Evolutionary conservation across 305 asterid species (phyloP).

Genomic region (Rubia peregrina): DNA sequence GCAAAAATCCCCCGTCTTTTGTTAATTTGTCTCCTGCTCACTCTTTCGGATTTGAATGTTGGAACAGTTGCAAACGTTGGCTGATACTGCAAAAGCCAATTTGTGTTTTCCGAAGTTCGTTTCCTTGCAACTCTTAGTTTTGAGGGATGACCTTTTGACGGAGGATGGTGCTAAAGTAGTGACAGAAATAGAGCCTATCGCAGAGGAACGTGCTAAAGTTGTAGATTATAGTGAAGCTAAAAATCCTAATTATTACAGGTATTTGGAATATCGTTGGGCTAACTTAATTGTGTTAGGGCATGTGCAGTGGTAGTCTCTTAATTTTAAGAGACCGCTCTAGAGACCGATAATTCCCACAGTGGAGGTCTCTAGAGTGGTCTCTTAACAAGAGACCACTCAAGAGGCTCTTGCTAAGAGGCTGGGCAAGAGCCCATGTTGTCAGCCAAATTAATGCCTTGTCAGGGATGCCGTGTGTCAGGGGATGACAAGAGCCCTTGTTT

Average conservation of each 20-base stretch:
- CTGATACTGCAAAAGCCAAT: slow-evolving; percentile 67
- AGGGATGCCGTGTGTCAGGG: no score
- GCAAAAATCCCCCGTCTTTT: neutral
- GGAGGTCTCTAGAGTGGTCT: no score
- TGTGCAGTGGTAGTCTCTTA: no score
- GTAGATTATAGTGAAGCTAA: slow-evolving; percentile 74
- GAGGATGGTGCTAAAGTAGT: slow-evolving; percentile 64
- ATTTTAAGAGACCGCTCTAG: no score
- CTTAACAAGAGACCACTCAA: no score
- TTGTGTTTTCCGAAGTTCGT: slow-evolving; percentile 86
- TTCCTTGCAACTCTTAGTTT: slow-evolving; percentile 62
- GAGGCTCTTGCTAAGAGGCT: no score
- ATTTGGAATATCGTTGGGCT: slow-evolving; percentile 7
- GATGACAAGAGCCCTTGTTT: no score
- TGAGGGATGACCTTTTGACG: slow-evolving; percentile 56
- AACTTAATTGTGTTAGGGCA: neutral
- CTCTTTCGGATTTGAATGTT: slow-evolving; percentile 19
- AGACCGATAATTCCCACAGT: no score
- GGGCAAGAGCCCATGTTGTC: no score
- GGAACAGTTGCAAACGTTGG: slow-evolving; percentile 81
- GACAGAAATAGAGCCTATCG: slow-evolving; percentile 83
- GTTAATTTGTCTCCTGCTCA: neutral
- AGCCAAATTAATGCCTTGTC: no score
- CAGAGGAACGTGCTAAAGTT: slow-evolving; percentile 98
- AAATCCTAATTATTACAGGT: slow-evolving; percentile 96